Evolutionary conservation across 495 filamentous ascomycete species (phyloP).

Genomic region (Hypoxylon fragiforme): DNA sequence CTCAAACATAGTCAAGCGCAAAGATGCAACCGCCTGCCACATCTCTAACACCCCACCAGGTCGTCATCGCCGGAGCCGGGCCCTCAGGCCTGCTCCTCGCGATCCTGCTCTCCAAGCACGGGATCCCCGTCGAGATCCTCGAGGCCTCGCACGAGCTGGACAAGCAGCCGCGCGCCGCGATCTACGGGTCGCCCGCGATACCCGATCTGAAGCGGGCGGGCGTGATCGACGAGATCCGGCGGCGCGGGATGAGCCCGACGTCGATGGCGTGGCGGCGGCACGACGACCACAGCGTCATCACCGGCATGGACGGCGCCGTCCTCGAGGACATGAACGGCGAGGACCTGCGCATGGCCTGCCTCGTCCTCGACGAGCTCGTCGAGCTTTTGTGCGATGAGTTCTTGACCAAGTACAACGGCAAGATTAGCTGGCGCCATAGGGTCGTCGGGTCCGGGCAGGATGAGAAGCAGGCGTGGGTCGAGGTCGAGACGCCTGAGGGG

Average conservation of each 20-base stretch:
- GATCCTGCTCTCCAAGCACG: slow-evolving; percentile 57
- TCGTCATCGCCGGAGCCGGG: slow-evolving; percentile 57
- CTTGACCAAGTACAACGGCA: slow-evolving; percentile 45
- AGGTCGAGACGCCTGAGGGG: slow-evolving; percentile 51
- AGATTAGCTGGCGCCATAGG: slow-evolving; percentile 52
- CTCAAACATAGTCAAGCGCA: no score
- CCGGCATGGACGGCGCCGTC: slow-evolving; percentile 36
- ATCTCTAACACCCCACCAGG: slow-evolving; percentile 29
- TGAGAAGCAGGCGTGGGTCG: slow-evolving; percentile 52
- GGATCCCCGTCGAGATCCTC: slow-evolving; percentile 56
- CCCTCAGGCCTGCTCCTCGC: slow-evolving; percentile 60
- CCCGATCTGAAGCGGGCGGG: slow-evolving; percentile 60
- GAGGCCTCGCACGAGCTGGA: slow-evolving; percentile 55
- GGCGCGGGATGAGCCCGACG: slow-evolving; percentile 52
- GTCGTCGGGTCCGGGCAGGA: slow-evolving; percentile 56
- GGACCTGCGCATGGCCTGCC: slow-evolving; percentile 44
- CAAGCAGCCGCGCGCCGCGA: slow-evolving; percentile 56
- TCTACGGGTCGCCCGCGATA: slow-evolving; percentile 58
- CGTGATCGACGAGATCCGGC: slow-evolving; percentile 56
- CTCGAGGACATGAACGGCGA: slow-evolving; percentile 39
- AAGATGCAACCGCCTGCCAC: no score
- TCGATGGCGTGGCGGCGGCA: slow-evolving; percentile 57
- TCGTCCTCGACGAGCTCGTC: slow-evolving; percentile 43
- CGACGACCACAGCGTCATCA: slow-evolving; percentile 38
- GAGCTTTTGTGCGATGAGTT: slow-evolving; percentile 54